A percentile compares a stretch with the other conserved stretches of the same genome.
These are phyloP conservation scores for Diplodia seriata DNA, from an alignment of 2,329 filamentous ascomycete species.

Conservation along the genomic window DNA sequence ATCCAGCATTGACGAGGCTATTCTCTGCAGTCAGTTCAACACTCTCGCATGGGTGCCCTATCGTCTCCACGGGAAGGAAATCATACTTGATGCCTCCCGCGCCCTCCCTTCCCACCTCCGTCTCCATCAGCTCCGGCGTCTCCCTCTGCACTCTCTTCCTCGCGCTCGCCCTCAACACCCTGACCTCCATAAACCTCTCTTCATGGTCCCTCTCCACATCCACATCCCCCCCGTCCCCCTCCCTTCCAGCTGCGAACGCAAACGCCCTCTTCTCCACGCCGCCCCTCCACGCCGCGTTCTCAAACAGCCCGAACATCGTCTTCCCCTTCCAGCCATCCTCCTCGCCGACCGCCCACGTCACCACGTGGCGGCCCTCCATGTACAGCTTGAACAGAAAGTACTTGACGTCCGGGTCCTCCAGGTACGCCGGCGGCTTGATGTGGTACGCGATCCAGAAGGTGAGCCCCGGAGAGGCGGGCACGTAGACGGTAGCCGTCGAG, in stretches of 20 bases:
- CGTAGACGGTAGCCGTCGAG: conserved; percentile 18
- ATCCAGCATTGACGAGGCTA: conserved; percentile 49
- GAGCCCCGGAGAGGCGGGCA: conserved; percentile 18
- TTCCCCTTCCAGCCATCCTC: conserved; percentile 53
- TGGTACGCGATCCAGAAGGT: conserved; percentile 32
- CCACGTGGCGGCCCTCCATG: conserved; percentile 47
- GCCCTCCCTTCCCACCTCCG: conserved; percentile 33
- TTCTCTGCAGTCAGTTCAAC: not conserved
- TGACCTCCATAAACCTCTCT: conserved; percentile 50
- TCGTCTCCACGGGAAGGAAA: not conserved
- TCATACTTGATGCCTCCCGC: conserved; percentile 44
- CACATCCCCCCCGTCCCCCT: conserved; percentile 2
- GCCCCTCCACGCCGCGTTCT: conserved; percentile 42
- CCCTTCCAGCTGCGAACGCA: conserved; percentile 44
- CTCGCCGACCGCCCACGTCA: conserved; percentile 55
- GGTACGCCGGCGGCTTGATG: conserved; percentile 24
- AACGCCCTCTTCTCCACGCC: conserved; percentile 52
- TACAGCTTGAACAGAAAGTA: conserved; percentile 57
- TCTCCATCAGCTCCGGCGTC: conserved; percentile 39
- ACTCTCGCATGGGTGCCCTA: not conserved
- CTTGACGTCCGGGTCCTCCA: not conserved
- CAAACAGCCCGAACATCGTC: conserved; percentile 54
- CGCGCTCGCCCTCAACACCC: conserved; percentile 50
- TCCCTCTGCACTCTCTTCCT: conserved; percentile 48
- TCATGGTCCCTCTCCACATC: conserved; percentile 38